Base-by-base conservation (phyloP, 2,329 filamentous ascomycete species). In the Aspergillus felis region DNA sequence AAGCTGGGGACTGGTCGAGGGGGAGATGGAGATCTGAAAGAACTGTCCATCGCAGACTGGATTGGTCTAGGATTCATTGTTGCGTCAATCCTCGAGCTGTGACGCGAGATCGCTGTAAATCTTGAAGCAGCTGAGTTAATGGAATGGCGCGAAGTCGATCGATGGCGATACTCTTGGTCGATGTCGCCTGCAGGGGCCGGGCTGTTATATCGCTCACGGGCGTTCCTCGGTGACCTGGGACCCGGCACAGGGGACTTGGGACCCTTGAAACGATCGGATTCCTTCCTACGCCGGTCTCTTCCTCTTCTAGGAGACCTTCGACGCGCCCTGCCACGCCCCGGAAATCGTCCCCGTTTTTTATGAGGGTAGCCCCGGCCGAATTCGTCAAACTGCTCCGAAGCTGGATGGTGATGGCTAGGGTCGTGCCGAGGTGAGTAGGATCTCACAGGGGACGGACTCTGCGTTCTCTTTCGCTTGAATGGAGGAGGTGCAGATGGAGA, bases 401-500 rank as follows among this genome's bases (percentile, higher is more conserved):
- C 58, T 55, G 65, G 64, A 56, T 61, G 61, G 52, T 61, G 67
- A 54, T 63, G 61, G 50, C 54, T 52, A 8, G 57, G 59, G 20
- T 63, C 63, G 28, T 61, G 63, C 29, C 67, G 64, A 35, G 67
- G 68, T 50, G 66, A 66, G 25, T 61, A 68, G 54, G 65, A 66
- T 41, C 62, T 64, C 50, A 65, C 66, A 48, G 72, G 74, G 29
- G 76, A 78, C 55, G 74, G 73, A 61, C 74, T 77, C 56, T 74
- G 71, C 55, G 71, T 78, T 59, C 75, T 71, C 62, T 72, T 73
- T 51, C 74, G 70, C 68, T 76, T 76, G 32, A 64, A 65, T 55
- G 70, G 66, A 29, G 65, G 64, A 56, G 66, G 68, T 53, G 65
- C 67, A 54, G 66, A 66, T 47, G 68, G 68, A 51, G 68, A 71